Evolutionary conservation across 495 filamentous ascomycete genomes (phyloP), one percentile per base, ranked within the genome.

Genomic region (Jackrogersella multiformis): DNA sequence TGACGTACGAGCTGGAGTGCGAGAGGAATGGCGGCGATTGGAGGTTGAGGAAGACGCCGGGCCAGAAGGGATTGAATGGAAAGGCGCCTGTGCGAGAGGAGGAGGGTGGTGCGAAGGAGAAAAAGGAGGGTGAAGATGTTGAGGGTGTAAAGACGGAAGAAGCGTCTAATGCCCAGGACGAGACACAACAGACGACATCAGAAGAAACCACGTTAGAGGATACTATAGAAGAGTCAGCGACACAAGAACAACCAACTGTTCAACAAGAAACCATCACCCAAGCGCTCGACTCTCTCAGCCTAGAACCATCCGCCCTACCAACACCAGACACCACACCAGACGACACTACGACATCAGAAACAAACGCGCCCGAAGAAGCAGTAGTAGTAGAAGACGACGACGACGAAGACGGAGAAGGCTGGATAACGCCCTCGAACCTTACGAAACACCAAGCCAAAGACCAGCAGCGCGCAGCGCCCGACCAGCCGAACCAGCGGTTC

Each of bases 401-500:
- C 7, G 78, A 83, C 16, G 85, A 85, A 2, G 91, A 93, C 56
- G 86, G 81, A 7, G 92, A 89, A 38, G 92, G 90, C 71, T 99
- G 95, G 96, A 98, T 99, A 64, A 98, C 96, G 1, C 92, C 96
- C 1, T 87, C 88, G 41, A 98, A 98, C 78, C 84, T 98, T 73
- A 90, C 93, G 73, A 91, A 91, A 73, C 88, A 91, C 72, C 89
- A 93, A 81, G 88, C 92, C 68, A 82, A 85, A 55, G 81, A 82
- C 41, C 73, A 77, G 16, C 76, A 79, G 12, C 72, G 76, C n/a
- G n/a, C n/a, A 5, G 56, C 46, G 2, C 68, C 76, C 0, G 76
- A 81, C 3, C 74, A 84, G 23, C 80, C 81, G 1, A 72, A 79
- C 8, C 85, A 90, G 58, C 84, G 87, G 51, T 84, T 84, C 18